Percentiles rank a stretch among this genome's conserved stretches.
Evolutionary conservation across 345 rosid species (phyloP).

Genomic region (Draba incana): DNA sequence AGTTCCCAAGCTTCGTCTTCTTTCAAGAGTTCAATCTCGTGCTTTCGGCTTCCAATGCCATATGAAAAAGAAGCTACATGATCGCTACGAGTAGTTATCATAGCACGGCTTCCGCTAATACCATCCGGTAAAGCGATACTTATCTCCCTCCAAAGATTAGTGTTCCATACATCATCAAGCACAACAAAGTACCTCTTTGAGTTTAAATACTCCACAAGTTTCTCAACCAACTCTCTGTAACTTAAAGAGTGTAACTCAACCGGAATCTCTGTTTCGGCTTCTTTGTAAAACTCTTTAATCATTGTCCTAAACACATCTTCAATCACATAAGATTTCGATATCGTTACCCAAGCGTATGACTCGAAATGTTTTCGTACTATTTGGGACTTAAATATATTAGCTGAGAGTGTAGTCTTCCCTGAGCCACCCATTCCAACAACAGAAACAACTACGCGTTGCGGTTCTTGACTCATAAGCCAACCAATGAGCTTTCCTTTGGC

Average conservation of each 20-base stretch:
- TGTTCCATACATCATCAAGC: conserved; percentile 45
- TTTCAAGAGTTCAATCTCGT: conserved; percentile 36
- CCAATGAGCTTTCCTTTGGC: conserved; percentile 32
- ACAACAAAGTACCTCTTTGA: conserved; percentile 45
- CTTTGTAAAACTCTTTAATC: conserved; percentile 43
- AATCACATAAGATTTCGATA: conserved; percentile 44
- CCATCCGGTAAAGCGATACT: conserved; percentile 41
- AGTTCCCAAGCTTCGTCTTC: conserved; percentile 43
- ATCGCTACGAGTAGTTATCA: conserved; percentile 42
- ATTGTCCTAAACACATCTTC: conserved; percentile 47
- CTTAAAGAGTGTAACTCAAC: conserved; percentile 33
- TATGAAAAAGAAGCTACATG: conserved; percentile 35
- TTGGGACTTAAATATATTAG: conserved; percentile 37
- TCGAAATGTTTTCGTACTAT: conserved; percentile 40
- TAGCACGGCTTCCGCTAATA: conserved; percentile 39
- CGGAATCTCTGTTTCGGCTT: conserved; percentile 35
- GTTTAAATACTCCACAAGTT: conserved; percentile 40
- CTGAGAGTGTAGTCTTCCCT: conserved; percentile 49
- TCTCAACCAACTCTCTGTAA: conserved; percentile 43
- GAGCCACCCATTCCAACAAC: conserved; percentile 51
- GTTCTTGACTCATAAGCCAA: conserved; percentile 38
- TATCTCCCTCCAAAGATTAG: conserved; percentile 43
- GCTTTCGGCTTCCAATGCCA: conserved; percentile 35
- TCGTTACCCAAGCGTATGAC: conserved; percentile 47
- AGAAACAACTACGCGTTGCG: conserved; percentile 32